These are phyloP conservation scores for Carpinus fangiana DNA, from an alignment of 306 rosid genomes.

Conservation along the genomic window DNA sequence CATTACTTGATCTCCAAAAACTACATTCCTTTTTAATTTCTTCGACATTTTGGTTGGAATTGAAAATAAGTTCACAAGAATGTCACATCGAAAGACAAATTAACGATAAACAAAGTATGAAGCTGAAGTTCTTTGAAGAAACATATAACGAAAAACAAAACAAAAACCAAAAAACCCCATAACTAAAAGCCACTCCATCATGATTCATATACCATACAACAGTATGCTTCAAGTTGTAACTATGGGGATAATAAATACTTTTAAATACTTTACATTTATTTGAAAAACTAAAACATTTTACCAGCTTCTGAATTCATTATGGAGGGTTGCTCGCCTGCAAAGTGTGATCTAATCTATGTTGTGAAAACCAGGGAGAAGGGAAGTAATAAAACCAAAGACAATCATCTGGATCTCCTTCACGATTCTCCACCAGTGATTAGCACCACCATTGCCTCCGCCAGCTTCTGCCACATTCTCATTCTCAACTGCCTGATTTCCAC, in stretches of 20 bases:
- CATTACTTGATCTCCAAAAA: too few species aligned
- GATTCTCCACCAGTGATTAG: conserved; percentile 90
- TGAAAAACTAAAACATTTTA: conserved; percentile 5
- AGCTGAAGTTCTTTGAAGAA: not conserved
- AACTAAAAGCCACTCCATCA: conserved; percentile 33
- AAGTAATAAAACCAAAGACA: conserved; percentile 90
- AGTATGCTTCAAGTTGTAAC: conserved; percentile 26
- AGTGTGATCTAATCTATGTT: conserved; percentile 58
- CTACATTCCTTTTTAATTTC: too few species aligned
- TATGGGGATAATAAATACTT: conserved; percentile 14
- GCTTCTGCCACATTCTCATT: conserved; percentile 64
- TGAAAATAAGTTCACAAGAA: too few species aligned
- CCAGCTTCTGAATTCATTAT: conserved; percentile 8
- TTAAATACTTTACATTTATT: conserved; percentile 37
- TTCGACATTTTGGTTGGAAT: too few species aligned
- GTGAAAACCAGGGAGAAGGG: conserved; percentile 95
- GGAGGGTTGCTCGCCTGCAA: conserved; percentile 8
- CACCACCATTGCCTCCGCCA: conserved; percentile 55
- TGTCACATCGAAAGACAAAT: too few species aligned
- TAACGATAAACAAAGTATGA: not conserved
- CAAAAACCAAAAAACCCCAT: not conserved
- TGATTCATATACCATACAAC: conserved; percentile 29
- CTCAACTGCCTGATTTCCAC: conserved; percentile 46
- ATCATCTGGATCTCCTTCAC: conserved; percentile 93
- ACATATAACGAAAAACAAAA: not conserved